phyloP scores from a whole-genome alignment of 495 filamentous ascomycete species.

The Xylaria grammica region DNA sequence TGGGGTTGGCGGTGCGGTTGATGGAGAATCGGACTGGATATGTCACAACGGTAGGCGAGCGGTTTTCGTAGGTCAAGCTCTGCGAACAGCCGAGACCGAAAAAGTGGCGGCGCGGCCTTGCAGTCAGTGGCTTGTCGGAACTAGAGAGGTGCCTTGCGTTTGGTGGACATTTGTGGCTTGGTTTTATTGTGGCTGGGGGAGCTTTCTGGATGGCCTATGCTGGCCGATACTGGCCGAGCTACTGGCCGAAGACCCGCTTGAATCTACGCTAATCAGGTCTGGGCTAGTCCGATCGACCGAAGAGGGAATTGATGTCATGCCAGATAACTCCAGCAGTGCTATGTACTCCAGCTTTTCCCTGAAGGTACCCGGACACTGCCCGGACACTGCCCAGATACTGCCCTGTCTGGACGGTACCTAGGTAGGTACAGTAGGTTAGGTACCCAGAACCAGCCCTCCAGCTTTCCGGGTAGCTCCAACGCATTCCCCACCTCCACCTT shows the following conservation, averaged over 20 bases:
- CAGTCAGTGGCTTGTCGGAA: not conserved
- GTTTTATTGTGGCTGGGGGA: not conserved
- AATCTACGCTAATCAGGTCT: not conserved
- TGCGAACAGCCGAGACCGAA: constrained; percentile 13
- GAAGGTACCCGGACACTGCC: too few species aligned
- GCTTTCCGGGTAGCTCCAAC: constrained; percentile 28
- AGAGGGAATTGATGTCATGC: constrained; percentile 18
- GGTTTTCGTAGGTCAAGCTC: constrained; percentile 48
- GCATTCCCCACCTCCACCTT: constrained; percentile 27
- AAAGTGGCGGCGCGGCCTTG: constrained; percentile 18
- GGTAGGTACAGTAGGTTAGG: too few species aligned
- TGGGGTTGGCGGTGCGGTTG: constrained; percentile 27
- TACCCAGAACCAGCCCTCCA: not conserved
- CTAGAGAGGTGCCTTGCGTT: not conserved
- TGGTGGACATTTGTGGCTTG: not conserved
- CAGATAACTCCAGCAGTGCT: constrained; percentile 2
- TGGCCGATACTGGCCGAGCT: too few species aligned
- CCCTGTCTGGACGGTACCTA: too few species aligned
- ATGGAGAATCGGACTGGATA: constrained; percentile 20
- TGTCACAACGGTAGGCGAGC: constrained; percentile 39
- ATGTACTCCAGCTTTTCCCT: too few species aligned
- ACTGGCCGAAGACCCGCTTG: not conserved
- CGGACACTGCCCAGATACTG: too few species aligned
- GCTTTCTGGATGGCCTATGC: too few species aligned
- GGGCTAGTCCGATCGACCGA: constrained; percentile 2